phyloP scores from a whole-genome alignment of 441 rosid species.

The Populus hybrid region DNA sequence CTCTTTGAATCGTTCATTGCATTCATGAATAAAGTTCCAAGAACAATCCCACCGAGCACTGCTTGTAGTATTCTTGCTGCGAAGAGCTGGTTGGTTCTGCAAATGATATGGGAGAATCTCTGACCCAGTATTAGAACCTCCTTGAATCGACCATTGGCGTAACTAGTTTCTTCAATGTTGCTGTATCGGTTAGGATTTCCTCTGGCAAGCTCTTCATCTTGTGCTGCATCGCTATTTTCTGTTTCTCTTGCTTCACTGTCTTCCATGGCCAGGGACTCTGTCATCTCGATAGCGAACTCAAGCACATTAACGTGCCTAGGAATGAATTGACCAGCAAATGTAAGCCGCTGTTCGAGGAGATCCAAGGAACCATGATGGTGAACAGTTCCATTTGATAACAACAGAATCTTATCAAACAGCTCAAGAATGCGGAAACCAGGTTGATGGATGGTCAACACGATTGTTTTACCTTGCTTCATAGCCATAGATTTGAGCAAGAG shows the following conservation, averaged over 20 bases:
- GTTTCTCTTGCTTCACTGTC: constrained; percentile 16
- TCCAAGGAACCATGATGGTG: constrained; percentile 57
- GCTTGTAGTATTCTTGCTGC: constrained; percentile 63
- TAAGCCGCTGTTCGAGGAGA: constrained; percentile 47
- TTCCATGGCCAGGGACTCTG: constrained; percentile 35
- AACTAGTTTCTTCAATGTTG: constrained; percentile 13
- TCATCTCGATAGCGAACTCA: constrained; percentile 65
- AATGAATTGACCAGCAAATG: constrained; percentile 44
- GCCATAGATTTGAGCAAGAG: constrained; percentile 58
- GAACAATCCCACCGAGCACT: constrained; percentile 60
- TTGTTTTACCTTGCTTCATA: constrained; percentile 46
- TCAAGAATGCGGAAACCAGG: constrained; percentile 74
- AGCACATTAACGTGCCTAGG: constrained; percentile 75
- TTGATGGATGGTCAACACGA: constrained; percentile 70
- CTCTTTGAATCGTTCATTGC: constrained; percentile 41
- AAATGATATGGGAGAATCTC: constrained; percentile 66
- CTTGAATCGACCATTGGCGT: constrained; percentile 42
- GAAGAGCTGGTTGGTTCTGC: constrained; percentile 71
- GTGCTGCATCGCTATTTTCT: constrained; percentile 11
- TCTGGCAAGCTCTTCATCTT: constrained; percentile 7
- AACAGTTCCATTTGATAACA: constrained; percentile 67
- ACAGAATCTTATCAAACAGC: constrained; percentile 45
- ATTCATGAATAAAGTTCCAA: constrained; percentile 65
- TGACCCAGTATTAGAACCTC: constrained; percentile 45
- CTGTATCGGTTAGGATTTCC: constrained; percentile 9